A percentile compares a stretch with the other conserved stretches of the same genome.
Evolutionary conservation across 1,139 yeast genomes (phyloP).

Genomic region (Magnusiomyces suaveolens): DNA sequence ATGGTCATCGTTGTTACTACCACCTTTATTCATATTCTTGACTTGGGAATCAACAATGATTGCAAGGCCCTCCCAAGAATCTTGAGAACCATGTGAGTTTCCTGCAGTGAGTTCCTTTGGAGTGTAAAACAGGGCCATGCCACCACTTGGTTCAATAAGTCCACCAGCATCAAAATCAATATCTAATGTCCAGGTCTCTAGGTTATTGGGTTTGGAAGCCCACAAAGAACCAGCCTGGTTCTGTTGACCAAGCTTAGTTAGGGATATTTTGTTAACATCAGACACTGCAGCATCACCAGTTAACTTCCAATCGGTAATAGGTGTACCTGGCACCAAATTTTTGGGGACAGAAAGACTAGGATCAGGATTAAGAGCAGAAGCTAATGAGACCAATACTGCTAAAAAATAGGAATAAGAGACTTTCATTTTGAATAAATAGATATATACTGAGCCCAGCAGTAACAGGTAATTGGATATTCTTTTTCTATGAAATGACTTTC

Average conservation of each 20-base stretch:
- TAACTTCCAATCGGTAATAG: conserved; percentile 11
- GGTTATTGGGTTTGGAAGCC: conserved; percentile 25
- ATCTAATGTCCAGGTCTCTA: conserved; percentile 32
- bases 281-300: conserved; percentile 9
- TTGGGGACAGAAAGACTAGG: conserved; percentile 10
- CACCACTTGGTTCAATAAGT: conserved; percentile 30
- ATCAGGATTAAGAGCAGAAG: not conserved
- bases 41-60: conserved; percentile 29
- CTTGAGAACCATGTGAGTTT: conserved; percentile 32
- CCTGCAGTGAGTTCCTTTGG: conserved; percentile 25
- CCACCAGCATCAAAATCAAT: conserved; percentile 27
- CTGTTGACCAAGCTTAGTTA: conserved; percentile 23
- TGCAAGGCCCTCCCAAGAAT: conserved; percentile 36
- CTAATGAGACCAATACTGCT: conserved; percentile 2
- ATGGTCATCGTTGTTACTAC: conserved; percentile 12
- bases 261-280: conserved; percentile 17
- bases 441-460: too few species aligned
- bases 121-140: conserved; percentile 34
- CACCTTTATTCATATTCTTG: conserved; percentile 7
- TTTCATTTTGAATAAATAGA: not conserved
- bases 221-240: conserved; percentile 29
- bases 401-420: not conserved
- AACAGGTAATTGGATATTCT: too few species aligned
- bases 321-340: conserved; percentile 6
- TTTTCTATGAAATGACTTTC: too few species aligned